These are phyloP conservation scores for Candida sojae DNA, from an alignment of 1,139 yeast genomes.

Conservation along the genomic window DNA sequence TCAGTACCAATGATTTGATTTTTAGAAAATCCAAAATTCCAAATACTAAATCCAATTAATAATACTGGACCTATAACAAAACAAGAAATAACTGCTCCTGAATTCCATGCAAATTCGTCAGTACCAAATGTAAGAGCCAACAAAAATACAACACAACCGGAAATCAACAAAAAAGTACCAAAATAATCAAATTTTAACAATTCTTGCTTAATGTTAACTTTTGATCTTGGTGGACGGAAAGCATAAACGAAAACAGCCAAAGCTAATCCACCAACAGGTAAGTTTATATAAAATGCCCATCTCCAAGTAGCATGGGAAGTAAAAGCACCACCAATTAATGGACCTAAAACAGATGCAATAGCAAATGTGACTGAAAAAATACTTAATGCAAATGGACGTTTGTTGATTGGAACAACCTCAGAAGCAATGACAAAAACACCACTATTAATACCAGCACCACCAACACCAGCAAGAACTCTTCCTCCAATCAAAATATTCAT, in stretches of 20 bases:
- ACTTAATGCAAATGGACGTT: slow-evolving; percentile 34
- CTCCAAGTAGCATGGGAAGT: slow-evolving; percentile 58
- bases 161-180: slow-evolving; percentile 49
- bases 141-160: slow-evolving; percentile 44
- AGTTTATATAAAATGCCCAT: slow-evolving; percentile 70
- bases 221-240: slow-evolving; percentile 36
- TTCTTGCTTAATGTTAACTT: slow-evolving; percentile 25
- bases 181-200: slow-evolving; percentile 47
- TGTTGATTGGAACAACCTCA: slow-evolving; percentile 31
- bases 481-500: slow-evolving; percentile 43
- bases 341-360: slow-evolving; percentile 57
- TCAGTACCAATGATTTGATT: slow-evolving; percentile 30
- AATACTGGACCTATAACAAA: slow-evolving; percentile 44
- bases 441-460: slow-evolving; percentile 35
- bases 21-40: slow-evolving; percentile 29
- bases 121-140: slow-evolving; percentile 48
- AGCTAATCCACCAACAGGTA: slow-evolving; percentile 41
- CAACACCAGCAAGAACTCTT: slow-evolving; percentile 36
- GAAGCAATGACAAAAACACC: slow-evolving; percentile 28
- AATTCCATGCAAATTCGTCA: slow-evolving; percentile 49
- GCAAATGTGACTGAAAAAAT: slow-evolving; percentile 40
- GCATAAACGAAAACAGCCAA: slow-evolving; percentile 23
- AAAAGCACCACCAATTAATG: slow-evolving; percentile 56
- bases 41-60: slow-evolving; percentile 20
- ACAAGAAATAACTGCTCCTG: slow-evolving; percentile 48